Base-by-base conservation (phyloP, 257 asterid species). In the Ehretia macrophylla region DNA sequence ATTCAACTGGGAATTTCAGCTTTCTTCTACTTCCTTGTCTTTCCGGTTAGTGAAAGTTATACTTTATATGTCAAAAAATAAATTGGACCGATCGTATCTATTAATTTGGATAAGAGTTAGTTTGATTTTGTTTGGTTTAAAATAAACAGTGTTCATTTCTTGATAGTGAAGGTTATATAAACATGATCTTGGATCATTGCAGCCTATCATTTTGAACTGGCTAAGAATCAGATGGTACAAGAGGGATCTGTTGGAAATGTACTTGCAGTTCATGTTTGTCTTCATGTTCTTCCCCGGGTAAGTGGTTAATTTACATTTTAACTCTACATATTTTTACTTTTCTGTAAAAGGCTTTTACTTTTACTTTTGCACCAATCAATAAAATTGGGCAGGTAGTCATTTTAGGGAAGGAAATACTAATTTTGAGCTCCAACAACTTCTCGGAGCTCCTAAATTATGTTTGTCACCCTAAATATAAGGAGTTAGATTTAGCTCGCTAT, bases 181-280 rank as follows among this genome's bases (percentile, higher is more conserved):
- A n/a, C n/a, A n/a, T 21, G 20, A 12, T 18, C 14, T 38, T 45
- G 54, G 10, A 46, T n/a, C 17, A 12, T 67, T 66, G 83, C 79
- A 87, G 95, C 97, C 96, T 55, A 69, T 87, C 70, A 76, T 84
- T 32, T 74, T 90, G 95, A 90, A 85, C 58, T 90, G 96, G 96
- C 86, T 90, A 14, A 76, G 96, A 67, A 74, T 57, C 47, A 81
- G 96, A 77, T 90, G 97, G 97, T 87, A 86, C 77, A 81, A 68
- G 73, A 83, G 97, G 82, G 71, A 79, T 66, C 75, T 90, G 9
- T 9, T 71, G 59, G 97, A 86, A 74, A 89, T 90, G 97, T 86
- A 79, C 71, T 5, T 90, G 18, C 96, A 90, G 56, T 90, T 90
- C 84, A 84, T 90, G 96, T 86, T 75, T 67, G 93, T 84, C 21